Evolutionary conservation across 768 basidiomycete genomes (phyloP).

Genomic region (Mycena kentingensis): DNA sequence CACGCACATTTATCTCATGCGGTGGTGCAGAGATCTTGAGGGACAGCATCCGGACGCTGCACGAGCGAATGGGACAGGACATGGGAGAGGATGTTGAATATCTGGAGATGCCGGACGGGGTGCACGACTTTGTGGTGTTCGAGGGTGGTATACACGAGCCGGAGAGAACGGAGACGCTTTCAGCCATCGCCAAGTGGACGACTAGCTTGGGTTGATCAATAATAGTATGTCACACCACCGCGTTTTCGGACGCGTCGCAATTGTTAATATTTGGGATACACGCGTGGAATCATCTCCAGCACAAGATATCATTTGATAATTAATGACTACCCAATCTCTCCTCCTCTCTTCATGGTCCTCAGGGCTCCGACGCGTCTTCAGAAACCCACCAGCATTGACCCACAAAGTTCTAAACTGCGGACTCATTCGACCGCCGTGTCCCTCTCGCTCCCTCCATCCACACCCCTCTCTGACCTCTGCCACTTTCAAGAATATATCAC

Average conservation of each 20-base stretch:
- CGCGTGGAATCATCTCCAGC: too few species aligned
- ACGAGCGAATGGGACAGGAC: slow-evolving; percentile 51
- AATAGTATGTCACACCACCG: too few species aligned
- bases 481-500: background rate
- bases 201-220: background rate
- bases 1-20: slow-evolving; percentile 58
- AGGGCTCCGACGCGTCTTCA: too few species aligned
- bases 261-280: too few species aligned
- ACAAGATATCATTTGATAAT: too few species aligned
- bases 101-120: slow-evolving; percentile 50
- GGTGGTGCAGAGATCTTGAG: slow-evolving; percentile 61
- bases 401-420: background rate
- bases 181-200: slow-evolving; percentile 54
- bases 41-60: slow-evolving; percentile 52
- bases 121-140: slow-evolving; percentile 58
- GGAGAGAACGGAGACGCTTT: slow-evolving; percentile 49
- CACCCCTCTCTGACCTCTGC: background rate
- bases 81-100: slow-evolving; percentile 52
- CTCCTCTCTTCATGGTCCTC: too few species aligned
- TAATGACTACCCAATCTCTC: too few species aligned
- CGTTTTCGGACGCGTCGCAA: too few species aligned
- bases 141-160: slow-evolving; percentile 46
- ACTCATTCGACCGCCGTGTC: background rate
- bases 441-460: background rate
- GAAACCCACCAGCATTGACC: background rate